These are phyloP conservation scores for Dactylellina cionopaga DNA, from an alignment of 2,329 filamentous ascomycete genomes.

Conservation along the genomic window DNA sequence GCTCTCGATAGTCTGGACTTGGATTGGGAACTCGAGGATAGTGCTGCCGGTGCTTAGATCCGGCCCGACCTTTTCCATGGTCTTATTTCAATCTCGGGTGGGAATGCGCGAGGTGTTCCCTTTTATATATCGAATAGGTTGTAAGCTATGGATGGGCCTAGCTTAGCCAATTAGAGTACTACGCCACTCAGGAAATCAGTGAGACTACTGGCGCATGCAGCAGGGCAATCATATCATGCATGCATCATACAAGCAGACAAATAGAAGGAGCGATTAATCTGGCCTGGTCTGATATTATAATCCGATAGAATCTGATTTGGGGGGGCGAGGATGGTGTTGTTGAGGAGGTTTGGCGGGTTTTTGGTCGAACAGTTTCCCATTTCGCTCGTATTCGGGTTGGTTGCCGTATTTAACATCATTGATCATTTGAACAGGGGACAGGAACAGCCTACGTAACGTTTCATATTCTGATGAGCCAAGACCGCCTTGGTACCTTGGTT, in stretches of 20 bases:
- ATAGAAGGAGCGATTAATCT: background rate
- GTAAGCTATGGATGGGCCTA: background rate
- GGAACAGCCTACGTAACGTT: no score
- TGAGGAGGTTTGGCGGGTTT: constrained; percentile 27
- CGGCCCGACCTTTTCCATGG: constrained; percentile 23
- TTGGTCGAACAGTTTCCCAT: constrained; percentile 35
- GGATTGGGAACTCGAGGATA: constrained; percentile 27
- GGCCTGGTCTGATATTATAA: background rate
- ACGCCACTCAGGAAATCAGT: background rate
- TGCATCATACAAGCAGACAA: no score
- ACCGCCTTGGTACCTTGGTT: no score
- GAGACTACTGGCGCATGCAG: constrained; percentile 11
- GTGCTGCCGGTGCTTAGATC: constrained; percentile 1
- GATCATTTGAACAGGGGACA: no score
- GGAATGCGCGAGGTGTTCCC: background rate
- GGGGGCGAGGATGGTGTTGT: constrained; percentile 1
- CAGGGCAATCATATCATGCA: background rate
- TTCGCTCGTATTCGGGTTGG: constrained; percentile 49
- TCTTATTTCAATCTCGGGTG: background rate
- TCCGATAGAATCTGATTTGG: background rate
- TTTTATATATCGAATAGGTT: constrained; percentile 18
- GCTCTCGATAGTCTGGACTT: constrained; percentile 11
- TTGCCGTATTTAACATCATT: constrained; percentile 12
- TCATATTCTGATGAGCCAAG: no score
- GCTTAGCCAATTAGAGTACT: constrained; percentile 1